Evolutionary conservation across 2,329 filamentous ascomycete species (phyloP).

Genomic region (Tolypocladium tundrense): DNA sequence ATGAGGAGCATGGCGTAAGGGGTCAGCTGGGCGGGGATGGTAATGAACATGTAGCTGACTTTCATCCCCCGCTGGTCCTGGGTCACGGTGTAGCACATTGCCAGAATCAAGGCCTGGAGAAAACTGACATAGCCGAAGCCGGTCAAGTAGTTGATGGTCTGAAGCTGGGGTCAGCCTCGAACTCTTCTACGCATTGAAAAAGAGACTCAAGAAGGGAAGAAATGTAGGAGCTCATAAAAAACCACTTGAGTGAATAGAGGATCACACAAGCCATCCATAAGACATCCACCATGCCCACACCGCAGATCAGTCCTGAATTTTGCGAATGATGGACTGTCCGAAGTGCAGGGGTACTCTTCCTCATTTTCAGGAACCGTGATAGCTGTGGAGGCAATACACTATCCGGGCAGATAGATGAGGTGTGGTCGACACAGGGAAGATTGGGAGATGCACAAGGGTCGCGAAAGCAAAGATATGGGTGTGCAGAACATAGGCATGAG

Average conservation of each 20-base stretch:
- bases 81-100: constrained; percentile 71
- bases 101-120: constrained; percentile 59
- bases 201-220: constrained; percentile 9
- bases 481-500: constrained; percentile 11
- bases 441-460: constrained; percentile 7
- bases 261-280: constrained; percentile 59
- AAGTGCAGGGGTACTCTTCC: constrained; percentile 67
- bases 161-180: constrained; percentile 11
- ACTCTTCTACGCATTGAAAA: constrained; percentile 1
- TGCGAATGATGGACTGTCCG: constrained; percentile 56
- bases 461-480: constrained; percentile 9
- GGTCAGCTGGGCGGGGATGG: constrained; percentile 70
- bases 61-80: constrained; percentile 75
- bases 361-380: constrained; percentile 78
- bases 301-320: constrained; percentile 49
- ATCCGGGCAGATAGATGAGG: constrained; percentile 71
- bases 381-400: constrained; percentile 55
- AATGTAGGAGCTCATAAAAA: constrained; percentile 53
- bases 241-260: constrained; percentile 49
- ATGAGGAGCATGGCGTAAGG: constrained; percentile 72
- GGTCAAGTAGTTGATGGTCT: constrained; percentile 20
- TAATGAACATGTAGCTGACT: constrained; percentile 71
- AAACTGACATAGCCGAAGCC: constrained; percentile 32
- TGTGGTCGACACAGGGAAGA: constrained; percentile 13
- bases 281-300: constrained; percentile 67